Conservation (phyloP, 495 filamentous ascomycete species). For the Neurospora sp. region DNA sequence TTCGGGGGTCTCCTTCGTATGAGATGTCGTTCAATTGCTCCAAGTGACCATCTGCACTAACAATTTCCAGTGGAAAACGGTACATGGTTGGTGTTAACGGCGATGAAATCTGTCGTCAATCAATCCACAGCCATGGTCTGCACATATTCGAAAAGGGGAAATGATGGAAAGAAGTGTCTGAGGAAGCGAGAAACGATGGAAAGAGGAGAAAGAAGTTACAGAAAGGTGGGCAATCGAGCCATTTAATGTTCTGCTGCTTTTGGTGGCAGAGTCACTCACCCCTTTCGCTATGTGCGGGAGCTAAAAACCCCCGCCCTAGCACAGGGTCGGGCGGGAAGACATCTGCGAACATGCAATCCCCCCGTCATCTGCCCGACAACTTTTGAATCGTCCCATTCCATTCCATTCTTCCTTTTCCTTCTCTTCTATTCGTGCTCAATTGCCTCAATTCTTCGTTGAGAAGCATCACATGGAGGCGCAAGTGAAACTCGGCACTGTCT, state of each 20-base stretch:
- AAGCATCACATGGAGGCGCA: neutral
- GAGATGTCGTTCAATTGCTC: neutral
- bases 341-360: neutral
- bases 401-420: neutral
- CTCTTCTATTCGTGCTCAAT: neutral
- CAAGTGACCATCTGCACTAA: conserved; percentile 14
- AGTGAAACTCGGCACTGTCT: neutral
- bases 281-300: neutral
- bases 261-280: conserved; percentile 24
- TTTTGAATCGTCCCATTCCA: neutral
- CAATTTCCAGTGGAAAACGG: neutral
- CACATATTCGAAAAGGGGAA: conserved; percentile 3
- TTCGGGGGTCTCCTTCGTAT: neutral
- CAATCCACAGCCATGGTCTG: conserved; percentile 11
- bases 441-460: neutral
- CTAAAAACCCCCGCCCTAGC: conserved; percentile 1
- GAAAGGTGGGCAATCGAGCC: conserved; percentile 33
- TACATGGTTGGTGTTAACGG: conserved; percentile 14
- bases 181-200: conserved; percentile 14
- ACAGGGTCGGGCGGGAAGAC: neutral
- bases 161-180: conserved; percentile 7
- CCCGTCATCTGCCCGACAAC: neutral
- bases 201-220: conserved; percentile 22
- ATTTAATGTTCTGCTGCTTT: conserved; percentile 28
- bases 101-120: neutral